These are phyloP conservation scores for Moesziomyces sp. DNA, from an alignment of 1,284 basidiomycete genomes.

Conservation along the genomic window DNA sequence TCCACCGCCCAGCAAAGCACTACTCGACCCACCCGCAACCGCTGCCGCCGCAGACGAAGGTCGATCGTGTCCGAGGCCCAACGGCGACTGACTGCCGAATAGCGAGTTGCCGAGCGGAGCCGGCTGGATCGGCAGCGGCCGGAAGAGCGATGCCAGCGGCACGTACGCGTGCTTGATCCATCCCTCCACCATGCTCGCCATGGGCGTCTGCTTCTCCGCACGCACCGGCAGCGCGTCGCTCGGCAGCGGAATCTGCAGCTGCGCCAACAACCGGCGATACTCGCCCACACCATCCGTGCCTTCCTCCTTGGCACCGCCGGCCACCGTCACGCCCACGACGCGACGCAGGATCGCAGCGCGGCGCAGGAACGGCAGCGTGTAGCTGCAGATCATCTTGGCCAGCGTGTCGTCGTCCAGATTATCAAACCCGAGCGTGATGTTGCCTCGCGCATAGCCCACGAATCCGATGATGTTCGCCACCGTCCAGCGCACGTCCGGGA, in stretches of 20 bases:
- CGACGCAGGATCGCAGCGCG: constrained; percentile 86
- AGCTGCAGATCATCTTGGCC: constrained; percentile 86
- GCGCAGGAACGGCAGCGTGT: constrained; percentile 93
- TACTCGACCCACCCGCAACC: constrained; percentile 13
- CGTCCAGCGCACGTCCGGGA: constrained; percentile 65
- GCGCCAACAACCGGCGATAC: constrained; percentile 54
- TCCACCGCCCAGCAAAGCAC: constrained; percentile 27
- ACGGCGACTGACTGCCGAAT: constrained; percentile 10
- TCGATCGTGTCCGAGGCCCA: constrained; percentile 18
- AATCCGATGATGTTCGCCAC: constrained; percentile 64
- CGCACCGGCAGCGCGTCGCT: constrained; percentile 56
- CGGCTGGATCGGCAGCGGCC: constrained; percentile 62
- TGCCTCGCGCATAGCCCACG: constrained; percentile 65
- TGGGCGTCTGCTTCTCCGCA: constrained; percentile 59
- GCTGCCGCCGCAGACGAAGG: constrained; percentile 30
- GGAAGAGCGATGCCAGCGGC: constrained; percentile 64
- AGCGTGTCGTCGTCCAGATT: constrained; percentile 69
- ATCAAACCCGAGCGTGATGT: constrained; percentile 67
- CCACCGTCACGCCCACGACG: constrained; percentile 70
- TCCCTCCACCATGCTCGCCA: constrained; percentile 64
- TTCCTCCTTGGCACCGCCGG: background rate
- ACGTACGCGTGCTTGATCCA: constrained; percentile 67
- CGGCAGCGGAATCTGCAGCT: constrained; percentile 58
- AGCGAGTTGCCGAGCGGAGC: constrained; percentile 34
- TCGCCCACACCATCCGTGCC: constrained; percentile 37